phyloP scores from a whole-genome alignment of 805 yeast genomes.

The Wickerhamiella slavikovae region DNA sequence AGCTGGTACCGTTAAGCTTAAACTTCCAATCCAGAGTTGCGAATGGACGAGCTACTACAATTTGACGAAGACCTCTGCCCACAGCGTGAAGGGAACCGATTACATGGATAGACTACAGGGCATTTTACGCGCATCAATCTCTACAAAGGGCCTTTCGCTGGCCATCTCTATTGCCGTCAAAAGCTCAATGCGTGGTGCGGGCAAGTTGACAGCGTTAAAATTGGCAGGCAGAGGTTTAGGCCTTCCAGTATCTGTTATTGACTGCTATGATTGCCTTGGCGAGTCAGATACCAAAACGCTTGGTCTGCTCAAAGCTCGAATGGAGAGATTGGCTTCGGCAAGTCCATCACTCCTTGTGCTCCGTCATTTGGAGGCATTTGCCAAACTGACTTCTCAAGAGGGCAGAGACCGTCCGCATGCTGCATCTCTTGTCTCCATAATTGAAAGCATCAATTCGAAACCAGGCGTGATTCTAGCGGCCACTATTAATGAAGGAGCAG shows the following conservation, averaged over 20 bases:
- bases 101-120: conserved; percentile 32
- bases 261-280: conserved; percentile 44
- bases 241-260: conserved; percentile 42
- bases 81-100: conserved; percentile 18
- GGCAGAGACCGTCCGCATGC: conserved; percentile 21
- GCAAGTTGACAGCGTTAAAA: conserved; percentile 47
- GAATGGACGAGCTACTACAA: conserved; percentile 29
- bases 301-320: conserved; percentile 55
- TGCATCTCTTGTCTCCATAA: conserved; percentile 31
- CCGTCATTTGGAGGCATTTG: conserved; percentile 58
- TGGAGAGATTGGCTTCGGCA: conserved; percentile 39
- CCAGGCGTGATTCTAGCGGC: conserved; percentile 36
- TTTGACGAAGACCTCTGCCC: conserved; percentile 19
- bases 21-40: conserved; percentile 14
- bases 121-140: conserved; percentile 29
- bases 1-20: conserved; percentile 29
- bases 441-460: conserved; percentile 31
- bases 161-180: conserved; percentile 44
- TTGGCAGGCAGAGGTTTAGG: conserved; percentile 40
- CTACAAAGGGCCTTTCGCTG: conserved; percentile 20
- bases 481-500: conserved; percentile 48
- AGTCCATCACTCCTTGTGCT: conserved; percentile 30
- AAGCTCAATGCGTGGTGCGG: conserved; percentile 57
- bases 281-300: conserved; percentile 62
- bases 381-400: conserved; percentile 43